Evolutionary conservation across 108 stramenopile species (phyloP).

Genomic region (Cyclotella distinguenda): DNA sequence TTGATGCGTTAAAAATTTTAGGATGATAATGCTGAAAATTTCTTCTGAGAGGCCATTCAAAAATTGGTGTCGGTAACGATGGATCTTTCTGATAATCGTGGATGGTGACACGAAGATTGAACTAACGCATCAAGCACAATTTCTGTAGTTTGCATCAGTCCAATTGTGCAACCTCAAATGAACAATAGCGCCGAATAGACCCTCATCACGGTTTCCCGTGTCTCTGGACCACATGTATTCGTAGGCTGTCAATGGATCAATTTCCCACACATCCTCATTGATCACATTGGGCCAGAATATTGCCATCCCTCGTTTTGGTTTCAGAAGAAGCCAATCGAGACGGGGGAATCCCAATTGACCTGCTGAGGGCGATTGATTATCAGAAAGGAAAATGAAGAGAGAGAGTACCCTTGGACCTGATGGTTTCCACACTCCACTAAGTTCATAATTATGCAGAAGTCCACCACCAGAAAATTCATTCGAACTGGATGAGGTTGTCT

Average conservation of each 20-base stretch:
- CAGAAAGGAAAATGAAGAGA: conserved; percentile 42
- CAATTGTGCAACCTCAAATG: conserved; percentile 38
- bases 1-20: too few species aligned
- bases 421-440: conserved; percentile 43
- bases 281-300: conserved; percentile 45
- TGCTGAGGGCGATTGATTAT: conserved; percentile 9
- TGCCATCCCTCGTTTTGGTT: conserved; percentile 34
- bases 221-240: conserved; percentile 23
- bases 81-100: too few species aligned
- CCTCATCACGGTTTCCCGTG: background rate
- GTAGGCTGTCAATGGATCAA: conserved; percentile 28
- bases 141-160: conserved; percentile 26
- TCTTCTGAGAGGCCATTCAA: too few species aligned
- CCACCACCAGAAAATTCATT: background rate
- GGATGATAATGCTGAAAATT: too few species aligned
- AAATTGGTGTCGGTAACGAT: too few species aligned
- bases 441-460: conserved; percentile 37
- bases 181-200: conserved; percentile 13
- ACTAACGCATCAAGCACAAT: conserved; percentile 44
- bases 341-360: conserved; percentile 52
- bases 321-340: conserved; percentile 45
- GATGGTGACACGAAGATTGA: too few species aligned
- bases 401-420: conserved; percentile 50
- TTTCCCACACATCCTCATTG: conserved; percentile 18
- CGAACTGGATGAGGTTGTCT: background rate